Conservation (phyloP, 1,139 yeast species). For the Trichomonascaceae sp. region DNA sequence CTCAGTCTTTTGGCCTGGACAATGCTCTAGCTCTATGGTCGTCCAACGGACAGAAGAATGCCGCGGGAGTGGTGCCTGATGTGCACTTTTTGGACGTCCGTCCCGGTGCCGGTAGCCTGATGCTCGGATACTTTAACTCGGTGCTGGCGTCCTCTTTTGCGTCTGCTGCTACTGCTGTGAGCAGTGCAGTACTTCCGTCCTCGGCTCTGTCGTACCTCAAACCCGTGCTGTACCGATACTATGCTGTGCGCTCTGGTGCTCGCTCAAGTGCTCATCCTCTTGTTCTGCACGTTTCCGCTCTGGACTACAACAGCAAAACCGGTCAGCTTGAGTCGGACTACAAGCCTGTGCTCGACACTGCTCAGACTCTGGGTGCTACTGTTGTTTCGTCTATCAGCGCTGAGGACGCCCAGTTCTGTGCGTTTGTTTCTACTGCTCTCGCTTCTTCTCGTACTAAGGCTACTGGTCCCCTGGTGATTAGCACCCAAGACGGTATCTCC, state of each 20-base stretch:
- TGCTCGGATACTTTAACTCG: slow-evolving; percentile 53
- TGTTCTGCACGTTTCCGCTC: slow-evolving; percentile 59
- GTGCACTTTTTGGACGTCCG: slow-evolving; percentile 58
- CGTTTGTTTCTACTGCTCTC: slow-evolving; percentile 54
- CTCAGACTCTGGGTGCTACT: slow-evolving; percentile 51
- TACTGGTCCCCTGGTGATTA: slow-evolving; percentile 42
- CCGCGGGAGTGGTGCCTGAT: slow-evolving; percentile 43
- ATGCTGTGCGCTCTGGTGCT: background rate
- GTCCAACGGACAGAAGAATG: slow-evolving; percentile 34
- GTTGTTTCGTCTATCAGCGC: slow-evolving; percentile 47
- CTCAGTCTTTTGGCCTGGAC: slow-evolving; percentile 49
- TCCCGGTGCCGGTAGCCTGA: slow-evolving; percentile 70
- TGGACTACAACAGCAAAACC: slow-evolving; percentile 46
- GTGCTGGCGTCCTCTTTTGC: slow-evolving; percentile 34
- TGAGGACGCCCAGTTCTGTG: slow-evolving; percentile 40
- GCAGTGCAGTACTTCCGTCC: background rate
- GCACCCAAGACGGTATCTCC: slow-evolving; percentile 70
- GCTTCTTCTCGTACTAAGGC: slow-evolving; percentile 27
- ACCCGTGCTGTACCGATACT: slow-evolving; percentile 29
- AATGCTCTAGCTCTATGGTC: slow-evolving; percentile 49
- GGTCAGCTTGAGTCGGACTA: slow-evolving; percentile 53
- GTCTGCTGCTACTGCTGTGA: slow-evolving; percentile 57
- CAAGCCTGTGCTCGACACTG: slow-evolving; percentile 32
- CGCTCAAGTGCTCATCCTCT: slow-evolving; percentile 25
- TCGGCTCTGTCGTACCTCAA: slow-evolving; percentile 34